Base-by-base conservation (phyloP, 2,329 filamentous ascomycete genomes). In the Beauveria bassiana region DNA sequence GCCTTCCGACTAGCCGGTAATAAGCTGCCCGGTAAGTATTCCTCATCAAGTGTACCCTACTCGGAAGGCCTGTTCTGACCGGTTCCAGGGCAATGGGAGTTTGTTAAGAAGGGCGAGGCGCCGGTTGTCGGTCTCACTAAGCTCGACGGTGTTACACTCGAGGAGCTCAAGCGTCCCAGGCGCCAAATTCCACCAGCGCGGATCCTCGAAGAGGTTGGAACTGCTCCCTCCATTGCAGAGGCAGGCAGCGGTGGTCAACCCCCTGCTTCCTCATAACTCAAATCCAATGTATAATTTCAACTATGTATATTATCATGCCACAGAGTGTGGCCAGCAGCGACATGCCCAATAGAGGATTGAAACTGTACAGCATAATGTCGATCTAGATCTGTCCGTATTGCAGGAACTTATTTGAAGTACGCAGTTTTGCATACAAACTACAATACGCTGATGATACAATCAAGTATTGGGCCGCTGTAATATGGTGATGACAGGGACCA, bases 61-160 rank as follows among this genome's bases (percentile, higher is more conserved):
- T 52, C 9, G 24, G 31, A 46, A 20, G 8, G 20, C 58, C 20
- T 66, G 16, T 14, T 34, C 72, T 65, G 73, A 59, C 51, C 16
- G 26, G 56, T 16, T 53, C 16, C 61, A 89, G 89, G 90, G 2
- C 81, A 89, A 71, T 99, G 91, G 79, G 92, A 97, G 71, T 96
- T 98, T 71, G 92, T 97, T 40, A 91, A 88, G 79, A 97, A 91
- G 77, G 92, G 91, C 8, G 95, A 97, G 69, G 81, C 92, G 3
- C 86, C 95, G 0, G 84, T 96, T 43, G 93, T 99, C 71, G 95
- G 95, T 34, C 86, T 97, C 65, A 98, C 93, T 22, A 97, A 96
- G 75, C 77, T 99, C 60, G 85, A 91, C 63, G 92, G 92, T 9
- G 74, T 96, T 31, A 96, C 92, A 24, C 75, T 93, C 69, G 91